Conservation (phyloP, 345 rosid genomes). For the Jatropha curcas region DNA sequence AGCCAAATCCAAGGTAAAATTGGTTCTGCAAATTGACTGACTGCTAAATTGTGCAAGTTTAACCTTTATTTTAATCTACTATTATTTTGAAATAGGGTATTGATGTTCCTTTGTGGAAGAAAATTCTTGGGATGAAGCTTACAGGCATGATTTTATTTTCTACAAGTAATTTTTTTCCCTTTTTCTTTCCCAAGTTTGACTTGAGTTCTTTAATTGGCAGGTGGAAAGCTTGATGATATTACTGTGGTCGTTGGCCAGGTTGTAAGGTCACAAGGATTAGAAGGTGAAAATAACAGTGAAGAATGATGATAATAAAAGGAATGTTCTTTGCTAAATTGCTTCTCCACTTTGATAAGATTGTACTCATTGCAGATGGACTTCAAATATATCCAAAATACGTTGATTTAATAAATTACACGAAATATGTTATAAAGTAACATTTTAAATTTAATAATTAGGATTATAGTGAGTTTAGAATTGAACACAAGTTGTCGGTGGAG, state of each 20-base stretch:
- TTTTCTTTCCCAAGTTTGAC: slow-evolving; percentile 2
- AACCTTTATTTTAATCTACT: not conserved
- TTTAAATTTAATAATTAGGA: no score
- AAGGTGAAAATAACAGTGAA: not conserved
- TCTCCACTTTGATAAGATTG: no score
- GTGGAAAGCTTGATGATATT: slow-evolving; percentile 88
- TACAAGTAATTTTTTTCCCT: no score
- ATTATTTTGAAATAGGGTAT: slow-evolving; percentile 50
- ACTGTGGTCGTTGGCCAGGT: slow-evolving; percentile 76
- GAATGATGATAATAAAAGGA: not conserved
- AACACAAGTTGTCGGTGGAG: no score
- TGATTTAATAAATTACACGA: not conserved
- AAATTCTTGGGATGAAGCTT: slow-evolving; percentile 71
- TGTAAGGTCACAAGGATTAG: slow-evolving; percentile 29
- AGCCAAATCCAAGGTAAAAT: slow-evolving; percentile 69
- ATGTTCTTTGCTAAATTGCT: no score
- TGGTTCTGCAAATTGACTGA: not conserved
- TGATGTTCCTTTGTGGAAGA: slow-evolving; percentile 87
- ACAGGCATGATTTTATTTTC: slow-evolving; percentile 42
- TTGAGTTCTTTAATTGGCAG: slow-evolving; percentile 35
- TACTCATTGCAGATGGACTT: no score
- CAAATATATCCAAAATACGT: no score
- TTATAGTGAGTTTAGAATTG: no score
- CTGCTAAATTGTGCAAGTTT: not conserved
- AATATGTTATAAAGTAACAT: not conserved